phyloP scores from a whole-genome alignment of 371 early-diverging fungal genomes.

The Mycotypha africana region DNA sequence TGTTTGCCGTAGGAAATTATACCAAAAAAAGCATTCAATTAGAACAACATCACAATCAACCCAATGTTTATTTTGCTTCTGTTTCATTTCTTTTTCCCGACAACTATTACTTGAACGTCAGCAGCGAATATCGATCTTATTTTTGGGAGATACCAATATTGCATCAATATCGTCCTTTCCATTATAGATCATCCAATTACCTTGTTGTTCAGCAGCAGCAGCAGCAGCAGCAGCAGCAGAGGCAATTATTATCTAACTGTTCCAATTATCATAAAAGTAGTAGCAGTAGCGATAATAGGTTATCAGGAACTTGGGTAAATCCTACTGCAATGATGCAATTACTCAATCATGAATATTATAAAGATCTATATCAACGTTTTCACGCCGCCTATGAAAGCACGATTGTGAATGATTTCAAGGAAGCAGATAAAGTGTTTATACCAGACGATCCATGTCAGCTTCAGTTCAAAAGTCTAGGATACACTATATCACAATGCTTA shows the following conservation, averaged over 20 bases:
- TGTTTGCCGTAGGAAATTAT: conserved; percentile 26
- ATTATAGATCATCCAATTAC: conserved; percentile 25
- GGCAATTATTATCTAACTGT: background rate
- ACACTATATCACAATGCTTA: conserved; percentile 30
- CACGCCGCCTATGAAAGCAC: conserved; percentile 29
- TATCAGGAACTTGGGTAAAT: conserved; percentile 28
- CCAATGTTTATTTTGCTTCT: conserved; percentile 33
- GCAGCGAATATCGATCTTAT: conserved; percentile 33
- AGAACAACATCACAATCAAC: conserved; percentile 23
- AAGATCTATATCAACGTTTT: no score
- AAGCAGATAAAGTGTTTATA: conserved; percentile 22
- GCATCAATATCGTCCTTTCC: conserved; percentile 28
- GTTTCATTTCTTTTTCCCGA: conserved; percentile 28
- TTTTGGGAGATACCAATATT: conserved; percentile 35
- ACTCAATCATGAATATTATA: no score
- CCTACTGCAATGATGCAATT: conserved; percentile 11
- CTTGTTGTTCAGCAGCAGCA: conserved; percentile 12
- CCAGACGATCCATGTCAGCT: conserved; percentile 26
- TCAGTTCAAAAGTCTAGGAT: conserved; percentile 27
- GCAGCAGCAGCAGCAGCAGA: background rate
- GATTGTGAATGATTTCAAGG: conserved; percentile 26
- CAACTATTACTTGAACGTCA: conserved; percentile 19
- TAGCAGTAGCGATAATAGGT: conserved; percentile 1
- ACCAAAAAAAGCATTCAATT: conserved; percentile 20
- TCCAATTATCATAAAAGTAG: no score